Percentiles rank a stretch among this genome's conserved stretches.
Conservation (phyloP, 257 asterid species). For the Capsicum rhomboideum region DNA sequence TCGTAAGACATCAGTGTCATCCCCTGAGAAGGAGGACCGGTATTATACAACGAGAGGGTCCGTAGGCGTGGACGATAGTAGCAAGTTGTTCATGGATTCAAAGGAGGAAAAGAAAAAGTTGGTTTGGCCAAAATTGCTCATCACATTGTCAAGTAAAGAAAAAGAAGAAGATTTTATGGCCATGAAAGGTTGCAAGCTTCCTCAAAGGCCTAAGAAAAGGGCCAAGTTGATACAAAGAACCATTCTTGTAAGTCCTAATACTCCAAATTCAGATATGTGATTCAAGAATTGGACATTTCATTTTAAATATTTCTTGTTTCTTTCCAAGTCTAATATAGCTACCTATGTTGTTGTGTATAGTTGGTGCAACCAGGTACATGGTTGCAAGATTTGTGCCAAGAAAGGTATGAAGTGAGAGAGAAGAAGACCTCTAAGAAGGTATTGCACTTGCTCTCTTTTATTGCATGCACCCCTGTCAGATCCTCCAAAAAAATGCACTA, state of each 20-base stretch:
- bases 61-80: conserved; percentile 54
- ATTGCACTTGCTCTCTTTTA: neutral
- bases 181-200: conserved; percentile 39
- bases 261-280: neutral
- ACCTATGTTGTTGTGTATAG: conserved; percentile 6
- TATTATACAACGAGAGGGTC: conserved; percentile 76
- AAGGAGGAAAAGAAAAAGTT: conserved; percentile 25
- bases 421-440: conserved; percentile 42
- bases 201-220: conserved; percentile 47
- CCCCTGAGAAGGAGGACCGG: conserved; percentile 87
- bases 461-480: neutral
- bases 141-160: conserved; percentile 32
- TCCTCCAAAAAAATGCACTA: neutral
- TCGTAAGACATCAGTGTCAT: conserved; percentile 42
- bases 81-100: conserved; percentile 38
- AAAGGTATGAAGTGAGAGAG: conserved; percentile 52
- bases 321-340: neutral
- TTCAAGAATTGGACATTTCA: neutral
- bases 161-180: conserved; percentile 44
- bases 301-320: neutral
- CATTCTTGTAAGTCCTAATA: conserved; percentile 17
- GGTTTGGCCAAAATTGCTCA: conserved; percentile 29
- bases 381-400: conserved; percentile 37
- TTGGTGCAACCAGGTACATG: conserved; percentile 46
- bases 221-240: conserved; percentile 32